phyloP scores from a whole-genome alignment of 169 alveolate species.

The Cryptosporidium ubiquitum region DNA sequence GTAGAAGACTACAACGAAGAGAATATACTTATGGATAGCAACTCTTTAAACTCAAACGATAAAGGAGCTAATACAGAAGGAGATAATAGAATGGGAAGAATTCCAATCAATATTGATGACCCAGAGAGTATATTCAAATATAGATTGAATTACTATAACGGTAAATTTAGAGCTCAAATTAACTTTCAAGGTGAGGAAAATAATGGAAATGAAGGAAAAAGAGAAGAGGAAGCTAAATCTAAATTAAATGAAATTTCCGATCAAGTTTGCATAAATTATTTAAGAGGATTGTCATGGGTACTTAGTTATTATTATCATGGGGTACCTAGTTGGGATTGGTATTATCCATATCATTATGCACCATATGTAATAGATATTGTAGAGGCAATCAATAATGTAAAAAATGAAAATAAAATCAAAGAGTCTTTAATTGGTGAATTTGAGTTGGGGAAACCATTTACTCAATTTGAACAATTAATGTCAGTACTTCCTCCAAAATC shows the following conservation, averaged over 20 bases:
- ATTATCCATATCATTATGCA: conserved; percentile 98
- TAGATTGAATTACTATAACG: conserved; percentile 37
- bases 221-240: conserved; percentile 6
- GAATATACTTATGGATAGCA: not conserved
- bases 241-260: conserved; percentile 35
- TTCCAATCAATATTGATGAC: not conserved
- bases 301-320: conserved; percentile 91
- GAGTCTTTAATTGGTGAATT: conserved; percentile 27
- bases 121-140: conserved; percentile 25
- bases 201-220: not conserved
- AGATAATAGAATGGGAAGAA: not conserved
- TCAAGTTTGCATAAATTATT: conserved; percentile 80
- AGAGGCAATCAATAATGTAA: not conserved
- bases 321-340: conserved; percentile 98
- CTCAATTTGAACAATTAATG: conserved; percentile 95
- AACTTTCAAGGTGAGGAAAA: not conserved
- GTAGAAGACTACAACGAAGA: conserved; percentile 26
- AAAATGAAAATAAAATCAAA: conserved; percentile 2
- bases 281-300: conserved; percentile 98
- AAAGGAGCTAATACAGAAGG: not conserved
- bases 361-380: conserved; percentile 95
- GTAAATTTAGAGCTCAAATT: conserved; percentile 11
- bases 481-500: conserved; percentile 97
- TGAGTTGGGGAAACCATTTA: conserved; percentile 89
- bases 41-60: not conserved